Evolutionary conservation across 129 eudicot species (phyloP).

Genomic region (Deinandra increscens): DNA sequence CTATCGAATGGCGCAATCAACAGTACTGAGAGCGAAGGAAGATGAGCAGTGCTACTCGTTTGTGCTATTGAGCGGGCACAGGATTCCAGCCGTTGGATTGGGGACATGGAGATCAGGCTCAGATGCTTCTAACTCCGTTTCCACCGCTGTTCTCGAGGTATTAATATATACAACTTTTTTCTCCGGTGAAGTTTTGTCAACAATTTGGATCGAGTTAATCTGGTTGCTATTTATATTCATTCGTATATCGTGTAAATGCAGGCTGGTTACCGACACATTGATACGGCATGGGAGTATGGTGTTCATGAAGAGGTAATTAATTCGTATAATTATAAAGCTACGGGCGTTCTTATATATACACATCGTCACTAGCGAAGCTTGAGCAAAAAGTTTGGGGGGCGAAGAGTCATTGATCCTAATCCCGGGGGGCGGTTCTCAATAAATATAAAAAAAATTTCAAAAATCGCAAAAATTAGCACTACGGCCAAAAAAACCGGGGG

Average conservation of each 20-base stretch:
- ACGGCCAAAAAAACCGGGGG: too few relatives aligned
- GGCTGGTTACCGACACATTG: constrained; percentile 70
- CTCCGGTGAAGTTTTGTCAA: too few relatives aligned
- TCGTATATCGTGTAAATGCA: constrained; percentile 20
- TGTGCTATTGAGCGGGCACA: constrained; percentile 50
- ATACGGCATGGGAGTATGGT: constrained; percentile 62
- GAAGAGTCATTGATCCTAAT: too few relatives aligned
- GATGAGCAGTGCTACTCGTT: constrained; percentile 33
- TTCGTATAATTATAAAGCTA: too few relatives aligned
- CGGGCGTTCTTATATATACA: too few relatives aligned
- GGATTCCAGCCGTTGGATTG: constrained; percentile 62
- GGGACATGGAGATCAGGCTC: constrained; percentile 65
- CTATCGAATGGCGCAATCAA: constrained; percentile 64
- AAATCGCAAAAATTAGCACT: too few relatives aligned
- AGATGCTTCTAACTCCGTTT: constrained; percentile 45
- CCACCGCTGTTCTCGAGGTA: constrained; percentile 58
- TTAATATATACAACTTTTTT: too few relatives aligned
- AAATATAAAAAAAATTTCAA: too few relatives aligned
- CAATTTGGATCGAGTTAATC: too few relatives aligned
- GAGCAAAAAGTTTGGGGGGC: too few relatives aligned
- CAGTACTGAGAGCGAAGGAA: constrained; percentile 25
- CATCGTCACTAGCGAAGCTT: too few relatives aligned
- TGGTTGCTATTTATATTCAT: neutral
- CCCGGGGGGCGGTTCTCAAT: too few relatives aligned
- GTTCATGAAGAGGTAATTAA: constrained; percentile 54